Conservation (phyloP, 2,329 filamentous ascomycete genomes). For the Dactylellina drechsleri region DNA sequence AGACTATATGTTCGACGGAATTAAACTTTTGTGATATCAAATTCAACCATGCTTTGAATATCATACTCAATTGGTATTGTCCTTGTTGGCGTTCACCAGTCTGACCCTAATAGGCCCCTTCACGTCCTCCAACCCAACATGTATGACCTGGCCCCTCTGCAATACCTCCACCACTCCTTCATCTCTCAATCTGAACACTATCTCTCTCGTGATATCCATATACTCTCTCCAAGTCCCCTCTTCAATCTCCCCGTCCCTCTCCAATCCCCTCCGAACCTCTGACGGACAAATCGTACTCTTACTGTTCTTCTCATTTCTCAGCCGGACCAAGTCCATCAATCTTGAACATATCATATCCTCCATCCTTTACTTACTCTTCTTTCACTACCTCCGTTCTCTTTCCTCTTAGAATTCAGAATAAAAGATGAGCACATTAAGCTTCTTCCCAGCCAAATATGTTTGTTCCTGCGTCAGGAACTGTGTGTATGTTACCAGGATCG, state of each 20-base stretch:
- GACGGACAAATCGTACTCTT: constrained; percentile 34
- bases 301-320: constrained; percentile 22
- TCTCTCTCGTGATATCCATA: constrained; percentile 27
- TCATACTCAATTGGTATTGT: too few species aligned
- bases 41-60: too few species aligned
- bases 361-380: not conserved
- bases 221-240: constrained; percentile 31
- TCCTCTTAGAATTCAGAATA: not conserved
- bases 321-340: constrained; percentile 12
- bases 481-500: constrained; percentile 23
- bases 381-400: not conserved
- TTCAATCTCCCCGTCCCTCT: constrained; percentile 28
- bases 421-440: not conserved
- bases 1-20: not conserved
- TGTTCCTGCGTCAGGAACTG: not conserved
- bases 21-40: too few species aligned
- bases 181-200: constrained; percentile 35
- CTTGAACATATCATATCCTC: not conserved
- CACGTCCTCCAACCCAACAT: constrained; percentile 17
- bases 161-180: constrained; percentile 33
- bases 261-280: constrained; percentile 23
- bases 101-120: constrained; percentile 38
- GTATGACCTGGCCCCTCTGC: constrained; percentile 27
- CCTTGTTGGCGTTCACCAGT: not conserved
- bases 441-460: not conserved